These are phyloP conservation scores for Phylloporus rhodoxanthus DNA, from an alignment of 768 basidiomycete species.

Conservation along the genomic window DNA sequence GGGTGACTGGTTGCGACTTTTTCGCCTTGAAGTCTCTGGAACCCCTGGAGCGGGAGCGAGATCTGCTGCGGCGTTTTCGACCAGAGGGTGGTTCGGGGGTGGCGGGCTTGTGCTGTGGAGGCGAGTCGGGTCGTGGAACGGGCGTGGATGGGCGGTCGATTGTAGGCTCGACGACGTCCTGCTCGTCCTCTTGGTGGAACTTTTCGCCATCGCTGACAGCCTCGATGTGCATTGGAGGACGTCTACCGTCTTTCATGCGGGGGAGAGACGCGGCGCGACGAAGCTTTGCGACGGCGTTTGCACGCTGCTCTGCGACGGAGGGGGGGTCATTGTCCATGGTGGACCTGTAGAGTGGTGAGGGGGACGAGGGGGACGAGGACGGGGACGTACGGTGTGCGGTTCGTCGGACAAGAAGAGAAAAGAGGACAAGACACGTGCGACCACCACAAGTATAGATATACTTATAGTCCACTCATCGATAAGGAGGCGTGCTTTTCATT, in stretches of 20 bases:
- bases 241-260: conserved; percentile 83
- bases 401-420: too few relatives aligned
- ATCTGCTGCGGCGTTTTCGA: conserved; percentile 67
- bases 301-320: conserved; percentile 69
- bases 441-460: too few relatives aligned
- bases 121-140: conserved; percentile 24
- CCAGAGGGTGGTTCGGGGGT: conserved; percentile 39
- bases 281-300: conserved; percentile 82
- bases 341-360: conserved; percentile 4
- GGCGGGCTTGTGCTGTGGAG: conserved; percentile 24
- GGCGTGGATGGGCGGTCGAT: conserved; percentile 11
- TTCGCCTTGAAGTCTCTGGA: conserved; percentile 72
- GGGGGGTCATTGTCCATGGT: conserved; percentile 35
- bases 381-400: conserved; percentile 11
- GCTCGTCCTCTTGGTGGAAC: conserved; percentile 36
- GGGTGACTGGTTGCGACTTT: conserved; percentile 41
- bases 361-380: not conserved
- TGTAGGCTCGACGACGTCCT: conserved; percentile 6
- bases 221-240: conserved; percentile 82
- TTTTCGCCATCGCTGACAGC: conserved; percentile 80
- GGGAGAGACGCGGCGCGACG: conserved; percentile 90
- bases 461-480: too few relatives aligned
- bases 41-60: conserved; percentile 52
- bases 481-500: too few relatives aligned
- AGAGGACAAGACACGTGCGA: too few relatives aligned